A percentile compares a stretch with the other conserved stretches of the same genome.
These are phyloP conservation scores for Phytophthora boehmeriae DNA, from an alignment of 352 stramenopile species.

Conservation along the genomic window DNA sequence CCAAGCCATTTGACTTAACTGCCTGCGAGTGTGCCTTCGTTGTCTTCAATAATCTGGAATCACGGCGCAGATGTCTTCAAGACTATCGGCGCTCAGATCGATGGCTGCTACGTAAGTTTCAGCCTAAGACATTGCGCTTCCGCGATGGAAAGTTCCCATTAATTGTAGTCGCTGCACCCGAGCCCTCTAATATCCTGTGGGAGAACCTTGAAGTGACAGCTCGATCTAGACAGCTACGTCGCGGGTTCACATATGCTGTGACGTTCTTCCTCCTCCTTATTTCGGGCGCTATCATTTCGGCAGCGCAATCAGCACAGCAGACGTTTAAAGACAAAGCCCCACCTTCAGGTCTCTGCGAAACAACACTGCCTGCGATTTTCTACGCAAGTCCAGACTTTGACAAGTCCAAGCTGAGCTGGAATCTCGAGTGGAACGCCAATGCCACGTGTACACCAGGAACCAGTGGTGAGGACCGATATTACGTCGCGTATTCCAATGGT, in stretches of 20 bases:
- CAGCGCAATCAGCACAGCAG: constrained; percentile 70
- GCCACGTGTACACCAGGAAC: constrained; percentile 41
- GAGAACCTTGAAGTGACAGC: constrained; percentile 83
- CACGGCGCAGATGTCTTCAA: constrained; percentile 63
- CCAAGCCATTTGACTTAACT: constrained; percentile 57
- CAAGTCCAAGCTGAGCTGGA: constrained; percentile 42
- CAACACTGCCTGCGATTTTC: constrained; percentile 58
- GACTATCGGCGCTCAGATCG: constrained; percentile 73
- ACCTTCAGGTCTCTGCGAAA: constrained; percentile 60
- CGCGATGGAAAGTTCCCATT: constrained; percentile 53
- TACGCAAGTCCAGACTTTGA: constrained; percentile 48
- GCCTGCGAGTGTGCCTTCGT: constrained; percentile 85
- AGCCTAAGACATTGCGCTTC: constrained; percentile 68
- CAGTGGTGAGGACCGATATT: constrained; percentile 39
- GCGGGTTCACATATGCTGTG: constrained; percentile 70
- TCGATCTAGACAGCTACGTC: constrained; percentile 61
- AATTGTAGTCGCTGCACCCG: constrained; percentile 56
- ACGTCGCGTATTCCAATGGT: constrained; percentile 72
- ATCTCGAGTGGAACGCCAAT: constrained; percentile 61
- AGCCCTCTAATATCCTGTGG: constrained; percentile 90
- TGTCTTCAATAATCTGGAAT: constrained; percentile 90
- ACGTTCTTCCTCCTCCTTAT: constrained; percentile 79
- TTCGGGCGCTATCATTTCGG: constrained; percentile 77
- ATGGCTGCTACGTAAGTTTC: constrained; percentile 50
- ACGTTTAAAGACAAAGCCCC: constrained; percentile 76